These are phyloP conservation scores for Penicillium tannophilum DNA, from an alignment of 495 filamentous ascomycete species.

Conservation along the genomic window DNA sequence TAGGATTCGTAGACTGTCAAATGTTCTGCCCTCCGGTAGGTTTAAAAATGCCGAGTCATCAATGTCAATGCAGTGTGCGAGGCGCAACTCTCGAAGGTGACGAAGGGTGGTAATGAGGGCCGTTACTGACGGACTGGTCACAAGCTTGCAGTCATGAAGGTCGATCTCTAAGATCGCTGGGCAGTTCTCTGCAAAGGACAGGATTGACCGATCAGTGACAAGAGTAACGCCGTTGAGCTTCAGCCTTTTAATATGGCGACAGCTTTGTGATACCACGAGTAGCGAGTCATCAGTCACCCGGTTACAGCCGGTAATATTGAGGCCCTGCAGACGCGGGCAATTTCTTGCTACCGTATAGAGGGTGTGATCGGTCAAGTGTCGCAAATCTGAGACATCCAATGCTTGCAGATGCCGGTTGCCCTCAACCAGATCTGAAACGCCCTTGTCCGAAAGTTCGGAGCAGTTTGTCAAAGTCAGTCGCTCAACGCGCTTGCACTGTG, in stretches of 20 bases:
- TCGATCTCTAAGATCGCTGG: conserved; percentile 95
- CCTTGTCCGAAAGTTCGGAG: conserved; percentile 77
- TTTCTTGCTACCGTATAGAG: conserved; percentile 78
- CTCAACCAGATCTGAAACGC: conserved; percentile 76
- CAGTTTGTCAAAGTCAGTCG: conserved; percentile 93
- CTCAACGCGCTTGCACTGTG: conserved; percentile 87
- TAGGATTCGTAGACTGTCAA: conserved; percentile 87
- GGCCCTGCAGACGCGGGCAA: conserved; percentile 82
- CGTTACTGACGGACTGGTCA: conserved; percentile 80
- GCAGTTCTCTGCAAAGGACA: conserved; percentile 85
- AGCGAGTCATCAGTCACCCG: conserved; percentile 85
- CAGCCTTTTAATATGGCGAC: conserved; percentile 86
- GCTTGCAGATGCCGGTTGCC: conserved; percentile 83
- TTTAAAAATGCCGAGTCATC: conserved; percentile 84
- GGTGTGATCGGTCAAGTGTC: conserved; percentile 78
- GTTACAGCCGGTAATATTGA: conserved; percentile 88
- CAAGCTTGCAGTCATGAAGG: conserved; percentile 77
- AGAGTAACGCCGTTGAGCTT: conserved; percentile 90
- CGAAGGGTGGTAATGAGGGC: conserved; percentile 72
- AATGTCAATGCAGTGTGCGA: conserved; percentile 80
- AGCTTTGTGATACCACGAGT: conserved; percentile 77
- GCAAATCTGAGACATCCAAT: conserved; percentile 83
- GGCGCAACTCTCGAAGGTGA: conserved; percentile 83
- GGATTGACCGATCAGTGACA: conserved; percentile 74
- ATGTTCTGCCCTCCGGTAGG: conserved; percentile 67